Conservation (phyloP, 345 rosid genomes). For the Odontarrhena argentea region DNA sequence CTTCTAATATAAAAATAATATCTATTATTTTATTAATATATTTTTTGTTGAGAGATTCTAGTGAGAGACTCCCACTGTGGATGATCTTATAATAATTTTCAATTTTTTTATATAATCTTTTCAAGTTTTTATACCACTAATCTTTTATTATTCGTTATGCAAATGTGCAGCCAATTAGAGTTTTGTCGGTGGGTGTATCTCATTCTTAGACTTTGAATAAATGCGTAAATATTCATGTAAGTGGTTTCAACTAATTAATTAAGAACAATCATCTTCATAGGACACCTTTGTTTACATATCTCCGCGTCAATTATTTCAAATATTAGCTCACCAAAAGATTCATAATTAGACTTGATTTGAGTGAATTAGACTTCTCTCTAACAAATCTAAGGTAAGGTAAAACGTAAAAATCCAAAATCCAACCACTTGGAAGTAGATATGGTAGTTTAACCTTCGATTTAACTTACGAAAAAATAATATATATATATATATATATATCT, state of each 20-base stretch:
- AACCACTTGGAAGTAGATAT: constrained; percentile 1
- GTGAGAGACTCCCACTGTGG: too few relatives aligned
- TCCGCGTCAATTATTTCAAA: neutral
- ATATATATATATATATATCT: too few relatives aligned
- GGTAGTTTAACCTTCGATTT: constrained; percentile 7
- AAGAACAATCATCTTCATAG: neutral
- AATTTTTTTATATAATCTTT: neutral
- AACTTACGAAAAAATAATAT: too few relatives aligned
- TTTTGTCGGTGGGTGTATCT: too few relatives aligned
- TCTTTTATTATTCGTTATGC: neutral
- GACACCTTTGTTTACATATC: neutral
- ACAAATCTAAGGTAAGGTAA: neutral
- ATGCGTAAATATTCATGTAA: neutral
- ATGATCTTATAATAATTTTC: neutral
- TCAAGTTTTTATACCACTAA: neutral
- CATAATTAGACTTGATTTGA: neutral
- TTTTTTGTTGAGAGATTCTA: too few relatives aligned
- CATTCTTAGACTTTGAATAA: neutral
- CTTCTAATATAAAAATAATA: too few relatives aligned
- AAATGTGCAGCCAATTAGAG: neutral
- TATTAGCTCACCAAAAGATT: neutral
- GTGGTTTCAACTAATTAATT: neutral
- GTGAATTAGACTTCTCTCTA: constrained; percentile 6
- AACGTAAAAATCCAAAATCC: neutral
- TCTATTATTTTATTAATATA: too few relatives aligned